Percentiles rank a stretch among this genome's conserved stretches.
These are phyloP conservation scores for Globisporangium alternatum DNA, from an alignment of 352 stramenopile genomes.

Conservation along the genomic window DNA sequence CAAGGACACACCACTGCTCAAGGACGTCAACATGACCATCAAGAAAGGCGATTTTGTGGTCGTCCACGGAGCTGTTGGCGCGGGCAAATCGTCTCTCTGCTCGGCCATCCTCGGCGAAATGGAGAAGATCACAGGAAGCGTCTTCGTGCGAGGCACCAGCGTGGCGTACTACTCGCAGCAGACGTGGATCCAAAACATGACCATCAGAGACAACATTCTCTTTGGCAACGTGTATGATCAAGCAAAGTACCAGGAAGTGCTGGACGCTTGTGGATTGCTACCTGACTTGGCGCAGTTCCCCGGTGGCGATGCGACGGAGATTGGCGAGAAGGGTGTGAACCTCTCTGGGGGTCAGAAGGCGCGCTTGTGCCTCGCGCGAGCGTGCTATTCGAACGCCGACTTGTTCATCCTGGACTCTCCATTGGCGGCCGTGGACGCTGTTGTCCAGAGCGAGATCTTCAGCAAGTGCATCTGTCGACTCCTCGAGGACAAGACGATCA, in stretches of 20 bases:
- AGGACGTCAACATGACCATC: slow-evolving; percentile 19
- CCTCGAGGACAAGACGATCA: slow-evolving; percentile 63
- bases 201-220: slow-evolving; percentile 89
- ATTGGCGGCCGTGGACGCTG: slow-evolving; percentile 24
- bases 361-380: slow-evolving; percentile 41
- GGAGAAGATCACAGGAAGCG: slow-evolving; percentile 8
- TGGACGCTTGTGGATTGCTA: slow-evolving; percentile 77
- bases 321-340: slow-evolving; percentile 93
- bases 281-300: slow-evolving; percentile 84
- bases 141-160: slow-evolving; percentile 20
- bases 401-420: slow-evolving; percentile 89
- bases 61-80: slow-evolving; percentile 25
- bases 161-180: slow-evolving; percentile 74
- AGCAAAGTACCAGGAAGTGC: slow-evolving; percentile 61
- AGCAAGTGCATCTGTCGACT: slow-evolving; percentile 44
- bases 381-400: slow-evolving; percentile 43
- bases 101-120: background rate
- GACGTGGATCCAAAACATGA: slow-evolving; percentile 76
- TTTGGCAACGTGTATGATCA: slow-evolving; percentile 72
- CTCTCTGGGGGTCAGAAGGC: slow-evolving; percentile 90
- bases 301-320: slow-evolving; percentile 88
- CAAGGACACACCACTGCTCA: background rate
- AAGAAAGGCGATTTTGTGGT: slow-evolving; percentile 39
- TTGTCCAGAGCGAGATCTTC: slow-evolving; percentile 72
- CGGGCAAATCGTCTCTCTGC: background rate